Evolutionary conservation across 768 basidiomycete species (phyloP).

Genomic region (Trichaptum fuscoviolaceum): DNA sequence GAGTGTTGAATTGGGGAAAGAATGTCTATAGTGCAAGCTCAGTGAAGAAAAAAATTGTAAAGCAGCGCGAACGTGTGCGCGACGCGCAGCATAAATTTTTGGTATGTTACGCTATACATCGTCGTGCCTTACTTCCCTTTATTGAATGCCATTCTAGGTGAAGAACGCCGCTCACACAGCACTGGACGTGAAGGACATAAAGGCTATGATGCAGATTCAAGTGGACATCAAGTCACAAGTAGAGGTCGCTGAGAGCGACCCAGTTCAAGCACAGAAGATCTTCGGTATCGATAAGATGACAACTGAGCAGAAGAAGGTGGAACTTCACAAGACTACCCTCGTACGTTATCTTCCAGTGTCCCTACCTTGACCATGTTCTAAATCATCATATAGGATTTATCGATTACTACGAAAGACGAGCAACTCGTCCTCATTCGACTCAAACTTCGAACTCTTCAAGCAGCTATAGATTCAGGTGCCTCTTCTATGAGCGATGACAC

Average conservation of each 20-base stretch:
- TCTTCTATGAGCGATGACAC: not conserved
- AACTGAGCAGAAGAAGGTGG: not conserved
- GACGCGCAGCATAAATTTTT: not conserved
- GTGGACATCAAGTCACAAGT: not conserved
- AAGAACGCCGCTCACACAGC: not conserved
- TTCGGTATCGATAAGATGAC: not conserved
- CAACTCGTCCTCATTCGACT: not conserved
- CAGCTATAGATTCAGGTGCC: not conserved
- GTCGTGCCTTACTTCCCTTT: not conserved
- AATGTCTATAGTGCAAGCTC: not conserved
- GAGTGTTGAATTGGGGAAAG: not conserved
- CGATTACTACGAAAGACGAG: not conserved
- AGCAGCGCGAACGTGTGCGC: not conserved
- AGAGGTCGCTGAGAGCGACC: not conserved
- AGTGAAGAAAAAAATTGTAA: not conserved
- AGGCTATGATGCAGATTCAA: not conserved
- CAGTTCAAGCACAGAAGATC: not conserved
- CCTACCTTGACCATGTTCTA: not conserved
- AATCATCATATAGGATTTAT: not conserved
- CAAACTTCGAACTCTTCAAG: not conserved
- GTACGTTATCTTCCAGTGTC: not conserved
- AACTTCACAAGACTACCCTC: not conserved
- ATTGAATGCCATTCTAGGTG: not conserved
- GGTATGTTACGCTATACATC: not conserved
- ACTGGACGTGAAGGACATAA: not conserved